phyloP scores from a whole-genome alignment of 1,139 yeast genomes.

The Yamadazyma sp. region DNA sequence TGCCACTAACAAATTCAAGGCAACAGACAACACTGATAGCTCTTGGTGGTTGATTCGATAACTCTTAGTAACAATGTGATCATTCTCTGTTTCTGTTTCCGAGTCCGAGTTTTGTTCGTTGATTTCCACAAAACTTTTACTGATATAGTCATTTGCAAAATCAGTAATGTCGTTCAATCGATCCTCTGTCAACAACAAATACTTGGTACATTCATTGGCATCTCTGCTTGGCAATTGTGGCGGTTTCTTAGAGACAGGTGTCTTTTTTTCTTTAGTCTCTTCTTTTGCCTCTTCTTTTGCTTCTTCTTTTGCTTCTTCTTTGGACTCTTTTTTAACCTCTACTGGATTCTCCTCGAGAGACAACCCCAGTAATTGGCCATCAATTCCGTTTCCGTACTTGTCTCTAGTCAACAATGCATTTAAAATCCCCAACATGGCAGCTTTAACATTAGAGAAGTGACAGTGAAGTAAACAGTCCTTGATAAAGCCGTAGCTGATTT shows the following conservation, averaged over 20 bases:
- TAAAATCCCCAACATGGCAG: constrained; percentile 62
- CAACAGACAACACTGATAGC: constrained; percentile 50
- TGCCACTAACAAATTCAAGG: constrained; percentile 54
- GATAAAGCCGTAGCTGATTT: constrained; percentile 57
- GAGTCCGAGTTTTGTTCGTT: constrained; percentile 12
- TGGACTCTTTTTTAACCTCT: not conserved
- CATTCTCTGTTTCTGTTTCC: constrained; percentile 12
- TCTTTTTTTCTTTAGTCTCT: not conserved
- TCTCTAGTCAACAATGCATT: constrained; percentile 55
- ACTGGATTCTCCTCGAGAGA: constrained; percentile 1
- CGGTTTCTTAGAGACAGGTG: not conserved
- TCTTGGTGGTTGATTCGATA: constrained; percentile 22
- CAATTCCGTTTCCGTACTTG: constrained; percentile 6
- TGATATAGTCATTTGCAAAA: constrained; percentile 33
- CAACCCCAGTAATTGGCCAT: constrained; percentile 9
- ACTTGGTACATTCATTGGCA: constrained; percentile 19
- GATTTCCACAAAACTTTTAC: constrained; percentile 27
- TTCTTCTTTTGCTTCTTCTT: constrained; percentile 1
- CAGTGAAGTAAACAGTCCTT: constrained; percentile 66
- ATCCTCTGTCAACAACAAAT: constrained; percentile 37
- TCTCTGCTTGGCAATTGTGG: constrained; percentile 23
- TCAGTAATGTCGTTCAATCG: constrained; percentile 41
- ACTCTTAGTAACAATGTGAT: constrained; percentile 1
- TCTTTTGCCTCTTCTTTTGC: not conserved
- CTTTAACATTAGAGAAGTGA: constrained; percentile 62